Evolutionary conservation across 2,329 filamentous ascomycete genomes (phyloP), one percentile per base, ranked within the genome.

Genomic region (Aspergillus viridinutans): DNA sequence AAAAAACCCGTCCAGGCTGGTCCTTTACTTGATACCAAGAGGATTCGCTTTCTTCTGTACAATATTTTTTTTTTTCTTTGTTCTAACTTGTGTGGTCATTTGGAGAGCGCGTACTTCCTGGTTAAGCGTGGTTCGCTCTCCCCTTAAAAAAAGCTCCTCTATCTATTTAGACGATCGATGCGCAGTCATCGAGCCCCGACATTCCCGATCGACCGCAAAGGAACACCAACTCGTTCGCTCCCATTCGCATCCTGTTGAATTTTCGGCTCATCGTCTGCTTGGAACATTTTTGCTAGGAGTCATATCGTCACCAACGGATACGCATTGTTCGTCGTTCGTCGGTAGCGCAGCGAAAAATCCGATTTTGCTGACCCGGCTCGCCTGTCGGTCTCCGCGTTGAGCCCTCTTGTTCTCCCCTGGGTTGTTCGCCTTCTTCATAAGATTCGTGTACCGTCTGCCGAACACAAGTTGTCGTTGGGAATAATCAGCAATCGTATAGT

Each of bases 321-420:
- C 51, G 26, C 29, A n/a, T 28, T 52, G 14, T 25, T 10, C 52
- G 51, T 57, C 52, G 49, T 51, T 57, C 26, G 57, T 53, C 10
- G 56, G 53, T 54, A 54, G 49, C 58, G 57, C 59, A 58, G 54
- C 57, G 60, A 54, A 52, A 60, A 61, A 50, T 56, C 43, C 61
- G 56, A 60, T 62, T 64, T 62, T 62, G 61, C 60, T 62, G 56
- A 56, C 55, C 54, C 60, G 58, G 61, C 63, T 47, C 43, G 61
- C 61, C 60, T 56, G 60, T 57, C 61, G 61, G 62, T 59, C 61
- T 58, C 63, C 61, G 55, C 59, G 58, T 58, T 57, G 57, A 57
- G 48, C 55, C 59, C 38, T 57, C 38, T 49, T 51, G 29, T 48
- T 48, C 51, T 38, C 50, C 56, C 55, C 54, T 49, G 25, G 53